Percentiles rank a stretch among this genome's conserved stretches.
Evolutionary conservation across 1,284 basidiomycete species (phyloP).

Genomic region (Porogramme epimiltina): DNA sequence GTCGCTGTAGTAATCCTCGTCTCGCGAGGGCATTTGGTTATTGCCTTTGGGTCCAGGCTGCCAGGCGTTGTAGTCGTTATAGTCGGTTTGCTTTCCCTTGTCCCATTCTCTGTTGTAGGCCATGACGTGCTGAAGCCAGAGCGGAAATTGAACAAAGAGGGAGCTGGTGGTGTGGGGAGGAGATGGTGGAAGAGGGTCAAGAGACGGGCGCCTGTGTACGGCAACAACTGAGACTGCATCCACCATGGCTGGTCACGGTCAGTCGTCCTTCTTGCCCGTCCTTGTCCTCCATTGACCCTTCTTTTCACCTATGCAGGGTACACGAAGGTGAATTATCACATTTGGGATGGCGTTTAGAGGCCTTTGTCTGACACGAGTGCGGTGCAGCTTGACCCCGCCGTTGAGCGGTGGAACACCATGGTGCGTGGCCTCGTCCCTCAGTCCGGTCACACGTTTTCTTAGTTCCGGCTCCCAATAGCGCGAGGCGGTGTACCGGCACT

Average conservation of each 20-base stretch:
- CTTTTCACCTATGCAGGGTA: constrained; percentile 13
- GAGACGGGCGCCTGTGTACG: constrained; percentile 11
- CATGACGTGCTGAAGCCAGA: constrained; percentile 40
- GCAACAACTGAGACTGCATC: constrained; percentile 17
- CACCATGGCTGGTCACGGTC: constrained; percentile 52
- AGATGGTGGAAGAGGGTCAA: constrained; percentile 23
- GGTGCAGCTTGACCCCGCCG: constrained; percentile 72
- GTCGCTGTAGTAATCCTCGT: constrained; percentile 69
- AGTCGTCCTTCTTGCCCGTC: neutral
- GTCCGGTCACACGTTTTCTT: constrained; percentile 3
- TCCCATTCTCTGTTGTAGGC: constrained; percentile 83
- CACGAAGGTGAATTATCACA: constrained; percentile 18
- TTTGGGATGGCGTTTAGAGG: neutral
- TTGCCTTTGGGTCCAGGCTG: constrained; percentile 41
- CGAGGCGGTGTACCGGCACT: constrained; percentile 78
- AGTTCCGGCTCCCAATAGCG: constrained; percentile 49
- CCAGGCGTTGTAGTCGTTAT: constrained; percentile 38
- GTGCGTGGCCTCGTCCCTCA: constrained; percentile 39
- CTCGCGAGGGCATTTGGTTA: constrained; percentile 46
- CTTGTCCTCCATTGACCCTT: neutral
- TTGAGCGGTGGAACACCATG: constrained; percentile 81
- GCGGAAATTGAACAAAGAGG: neutral
- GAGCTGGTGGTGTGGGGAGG: neutral
- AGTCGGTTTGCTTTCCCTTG: constrained; percentile 58
- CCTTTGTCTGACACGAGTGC: constrained; percentile 6